Conservation (phyloP, 768 basidiomycete species). For the Termitomyces sp. region DNA sequence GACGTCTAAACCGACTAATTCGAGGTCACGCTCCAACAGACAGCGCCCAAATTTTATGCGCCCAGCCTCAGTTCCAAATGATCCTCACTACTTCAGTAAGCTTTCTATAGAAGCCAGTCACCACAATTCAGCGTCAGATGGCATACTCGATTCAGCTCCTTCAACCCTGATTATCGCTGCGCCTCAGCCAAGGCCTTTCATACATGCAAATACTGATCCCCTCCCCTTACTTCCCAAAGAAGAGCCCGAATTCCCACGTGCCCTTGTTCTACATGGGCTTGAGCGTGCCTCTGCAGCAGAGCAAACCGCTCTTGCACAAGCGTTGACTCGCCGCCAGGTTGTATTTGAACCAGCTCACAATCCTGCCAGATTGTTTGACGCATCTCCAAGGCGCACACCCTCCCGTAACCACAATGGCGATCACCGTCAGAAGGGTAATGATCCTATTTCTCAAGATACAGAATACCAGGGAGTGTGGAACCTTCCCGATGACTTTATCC, state of each 20-base stretch:
- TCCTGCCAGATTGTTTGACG: conserved; percentile 11
- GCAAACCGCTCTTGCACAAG: conserved; percentile 55
- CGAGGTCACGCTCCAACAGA: conserved; percentile 9
- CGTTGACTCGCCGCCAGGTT: conserved; percentile 50
- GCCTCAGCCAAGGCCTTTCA: conserved; percentile 16
- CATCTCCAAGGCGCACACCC: neutral
- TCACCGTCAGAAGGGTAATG: neutral
- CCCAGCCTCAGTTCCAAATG: conserved; percentile 34
- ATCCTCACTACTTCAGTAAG: conserved; percentile 15
- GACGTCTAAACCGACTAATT: conserved; percentile 4
- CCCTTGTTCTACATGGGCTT: conserved; percentile 68
- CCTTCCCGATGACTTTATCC: conserved; percentile 65
- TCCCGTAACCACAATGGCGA: neutral
- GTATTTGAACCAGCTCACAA: conserved; percentile 32
- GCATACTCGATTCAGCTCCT: neutral
- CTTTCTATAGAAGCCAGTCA: neutral
- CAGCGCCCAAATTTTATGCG: conserved; percentile 22
- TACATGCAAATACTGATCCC: conserved; percentile 34
- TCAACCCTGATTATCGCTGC: conserved; percentile 10
- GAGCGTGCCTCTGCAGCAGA: conserved; percentile 52
- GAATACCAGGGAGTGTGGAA: conserved; percentile 44
- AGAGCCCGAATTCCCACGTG: conserved; percentile 44
- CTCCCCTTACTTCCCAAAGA: conserved; percentile 15
- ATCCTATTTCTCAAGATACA: conserved; percentile 21
- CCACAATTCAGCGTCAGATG: conserved; percentile 2